Base-by-base conservation (phyloP, 176 grass and related monocot genomes). In the Poa pratensis region DNA sequence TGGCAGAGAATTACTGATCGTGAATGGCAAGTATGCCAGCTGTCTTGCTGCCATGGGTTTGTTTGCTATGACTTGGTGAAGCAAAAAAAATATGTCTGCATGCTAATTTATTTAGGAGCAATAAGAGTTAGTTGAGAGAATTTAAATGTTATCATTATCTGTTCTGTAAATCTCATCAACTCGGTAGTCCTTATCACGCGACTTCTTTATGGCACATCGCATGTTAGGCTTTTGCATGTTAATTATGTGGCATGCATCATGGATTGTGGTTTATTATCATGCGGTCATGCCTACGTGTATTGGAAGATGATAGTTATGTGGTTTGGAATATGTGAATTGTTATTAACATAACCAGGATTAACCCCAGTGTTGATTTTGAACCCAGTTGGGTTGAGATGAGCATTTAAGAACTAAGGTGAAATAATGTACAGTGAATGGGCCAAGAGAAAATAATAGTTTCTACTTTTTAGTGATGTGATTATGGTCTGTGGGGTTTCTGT, bases 41-140 rank as follows among this genome's bases (percentile, higher is more conserved):
- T 27, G 43, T 73, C 22, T 73, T 73, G 70, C 42, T 73, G 42
- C 34, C 48, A 49, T 73, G 70, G 40, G 42, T 49, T 20, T 27
- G 63, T 66, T 66, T 48, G 43, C 69, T 73, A 73, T 73, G 37
- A 73, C 12, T 19, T 5, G 42, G 69, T 73, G 69, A 73, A 73
- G 28, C 28, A 46, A 46, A 42, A 12, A 49, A 11, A 49, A 73
- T 27, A 26, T 73, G 22, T 48, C 22, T 73, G 42, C 70, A 51
- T 27, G 71, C 71, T 22, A 24, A 74, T 23, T 74, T 23, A 50
- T 74, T 50, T 74, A 23, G 13, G 70, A 49, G 70, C 42, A 49
- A 73, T 17, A 49, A 3, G 22, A 73, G 45, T 73, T 73, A 27
- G 45, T 50, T 74, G 45, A 74, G 49, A 50, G 11, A 24, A 49